Evolutionary conservation across 129 eudicot genomes (phyloP), one percentile per base, ranked within the genome.

Genomic region (Logfia minima): DNA sequence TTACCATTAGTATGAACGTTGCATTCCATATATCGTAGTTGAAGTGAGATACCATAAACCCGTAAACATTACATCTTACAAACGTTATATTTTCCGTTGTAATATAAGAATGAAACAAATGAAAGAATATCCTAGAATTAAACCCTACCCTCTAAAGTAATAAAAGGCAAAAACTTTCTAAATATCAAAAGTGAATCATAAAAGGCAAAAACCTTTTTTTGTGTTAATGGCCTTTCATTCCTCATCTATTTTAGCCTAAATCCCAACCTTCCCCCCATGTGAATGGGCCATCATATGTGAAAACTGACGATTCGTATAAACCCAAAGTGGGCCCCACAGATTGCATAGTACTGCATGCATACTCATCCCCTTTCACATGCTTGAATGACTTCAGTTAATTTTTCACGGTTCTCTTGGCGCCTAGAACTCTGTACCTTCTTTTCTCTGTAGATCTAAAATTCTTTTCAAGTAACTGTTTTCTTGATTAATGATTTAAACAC

Each of bases 341-440:
- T 48, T 45, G 53, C 6, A 13, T 14, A 34, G 8, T 5, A 48
- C n/a, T 48, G 55, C 55, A 48, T 48, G 55, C 55, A 48, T 48
- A 48, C 55, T 48, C 55, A 48, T 48, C 48, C 55, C 55, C 17
- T 14, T 14, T 48, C 55, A 48, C 55, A 48, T 48, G 55, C 55
- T 14, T 48, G n/a, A 48, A 48, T 48, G 55, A 48, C 48, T 52
- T 70, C 82, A 82, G 69, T 76, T 60, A 62, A 58, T 37, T 48
- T 34, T 52, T 85, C 88, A 78, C 86, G 82, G 35, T 66, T 82
- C 75, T 82, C 89, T 48, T 85, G 89, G 80, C 82, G 82, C 80
- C 86, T 85, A 65, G 86, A 83, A 82, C 75, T 76, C 72, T 59
- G 79, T 83, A 74, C n/a, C 55, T 48, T 48, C 53, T 48, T 26